phyloP scores from a whole-genome alignment of 306 rosid genomes.

The Amphicarpaea edgeworthii region DNA sequence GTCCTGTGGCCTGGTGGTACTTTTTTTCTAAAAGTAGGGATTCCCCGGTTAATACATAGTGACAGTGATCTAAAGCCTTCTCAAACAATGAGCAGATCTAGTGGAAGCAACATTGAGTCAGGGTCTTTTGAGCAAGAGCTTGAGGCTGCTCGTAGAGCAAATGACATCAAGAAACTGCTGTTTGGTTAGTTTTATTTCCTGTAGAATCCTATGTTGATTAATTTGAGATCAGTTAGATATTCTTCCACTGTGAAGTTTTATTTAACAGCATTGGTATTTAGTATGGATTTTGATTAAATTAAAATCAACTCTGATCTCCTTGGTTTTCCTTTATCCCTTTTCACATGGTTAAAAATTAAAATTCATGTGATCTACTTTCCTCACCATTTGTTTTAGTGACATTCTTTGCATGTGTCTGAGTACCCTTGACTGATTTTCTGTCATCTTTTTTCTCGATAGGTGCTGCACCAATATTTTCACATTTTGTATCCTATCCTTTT shows the following conservation, averaged over 20 bases:
- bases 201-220: slow-evolving; percentile 14
- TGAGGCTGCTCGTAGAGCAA: slow-evolving; percentile 98
- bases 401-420: neutral
- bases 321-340: too few relatives aligned
- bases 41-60: slow-evolving; percentile 44
- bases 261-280: neutral
- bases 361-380: neutral
- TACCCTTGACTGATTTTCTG: neutral
- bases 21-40: slow-evolving; percentile 64
- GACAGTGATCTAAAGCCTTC: slow-evolving; percentile 48
- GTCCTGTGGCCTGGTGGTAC: slow-evolving; percentile 92
- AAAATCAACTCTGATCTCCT: neutral
- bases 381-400: neutral
- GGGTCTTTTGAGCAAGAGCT: slow-evolving; percentile 88
- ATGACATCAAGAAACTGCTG: slow-evolving; percentile 81
- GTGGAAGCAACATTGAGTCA: slow-evolving; percentile 58
- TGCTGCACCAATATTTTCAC: neutral
- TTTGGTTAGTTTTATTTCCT: slow-evolving; percentile 70
- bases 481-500: neutral
- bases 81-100: slow-evolving; percentile 53
- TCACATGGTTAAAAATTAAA: neutral
- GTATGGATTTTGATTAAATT: neutral
- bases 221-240: slow-evolving; percentile 31
- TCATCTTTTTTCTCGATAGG: neutral
- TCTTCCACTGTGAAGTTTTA: slow-evolving; percentile 14